These are phyloP conservation scores for Kurtzmaniella fragi DNA, from an alignment of 805 yeast species.

Conservation along the genomic window DNA sequence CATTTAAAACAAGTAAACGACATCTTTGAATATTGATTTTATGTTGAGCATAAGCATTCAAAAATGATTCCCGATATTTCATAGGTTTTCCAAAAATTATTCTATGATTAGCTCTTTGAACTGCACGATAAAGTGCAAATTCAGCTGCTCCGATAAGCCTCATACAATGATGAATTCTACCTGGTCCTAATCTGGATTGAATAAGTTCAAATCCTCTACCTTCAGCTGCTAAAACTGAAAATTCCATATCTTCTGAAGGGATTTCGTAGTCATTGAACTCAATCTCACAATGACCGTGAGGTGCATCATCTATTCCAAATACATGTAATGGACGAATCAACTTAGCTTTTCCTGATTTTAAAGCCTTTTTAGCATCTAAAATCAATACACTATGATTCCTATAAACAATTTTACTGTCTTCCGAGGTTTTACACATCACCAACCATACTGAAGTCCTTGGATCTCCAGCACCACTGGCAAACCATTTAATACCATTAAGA, in stretches of 20 bases:
- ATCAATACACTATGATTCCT: slow-evolving; percentile 53
- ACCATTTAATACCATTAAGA: slow-evolving; percentile 62
- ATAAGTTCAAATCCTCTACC: slow-evolving; percentile 62
- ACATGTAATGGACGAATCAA: slow-evolving; percentile 48
- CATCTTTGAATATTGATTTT: slow-evolving; percentile 53
- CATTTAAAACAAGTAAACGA: slow-evolving; percentile 49
- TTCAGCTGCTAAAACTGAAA: slow-evolving; percentile 33
- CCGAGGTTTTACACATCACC: slow-evolving; percentile 46
- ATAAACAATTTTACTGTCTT: slow-evolving; percentile 28
- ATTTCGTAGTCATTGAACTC: slow-evolving; percentile 46
- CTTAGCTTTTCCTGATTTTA: slow-evolving; percentile 45
- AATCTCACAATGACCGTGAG: slow-evolving; percentile 67
- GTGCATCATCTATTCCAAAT: slow-evolving; percentile 64
- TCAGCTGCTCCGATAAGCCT: slow-evolving; percentile 58
- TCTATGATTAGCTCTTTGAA: slow-evolving; percentile 49
- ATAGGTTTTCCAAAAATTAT: slow-evolving; percentile 48
- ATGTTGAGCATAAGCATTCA: slow-evolving; percentile 45
- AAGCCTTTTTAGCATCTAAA: slow-evolving; percentile 46
- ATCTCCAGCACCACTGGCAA: slow-evolving; percentile 68
- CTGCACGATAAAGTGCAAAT: slow-evolving; percentile 43
- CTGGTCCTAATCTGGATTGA: slow-evolving; percentile 63
- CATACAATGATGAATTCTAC: slow-evolving; percentile 71
- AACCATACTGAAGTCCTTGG: slow-evolving; percentile 53
- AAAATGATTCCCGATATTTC: slow-evolving; percentile 46
- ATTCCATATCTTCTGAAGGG: slow-evolving; percentile 38